Evolutionary conservation across 768 basidiomycete species (phyloP).

Genomic region (Phanerochaete carnosa): DNA sequence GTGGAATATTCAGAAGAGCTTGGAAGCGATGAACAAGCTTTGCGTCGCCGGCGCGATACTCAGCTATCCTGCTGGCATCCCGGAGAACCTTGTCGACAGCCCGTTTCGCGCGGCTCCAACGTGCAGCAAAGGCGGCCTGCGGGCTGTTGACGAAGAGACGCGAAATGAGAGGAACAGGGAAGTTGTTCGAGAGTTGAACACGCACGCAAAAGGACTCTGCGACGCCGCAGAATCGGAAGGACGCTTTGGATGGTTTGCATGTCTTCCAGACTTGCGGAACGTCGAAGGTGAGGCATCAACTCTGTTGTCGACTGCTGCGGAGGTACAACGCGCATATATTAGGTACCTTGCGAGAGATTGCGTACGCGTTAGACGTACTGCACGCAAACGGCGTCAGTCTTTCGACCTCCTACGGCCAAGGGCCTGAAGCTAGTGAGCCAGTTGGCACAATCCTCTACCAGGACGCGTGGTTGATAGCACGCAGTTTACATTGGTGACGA

Average conservation of each 20-base stretch:
- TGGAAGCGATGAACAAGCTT: slow-evolving; percentile 60
- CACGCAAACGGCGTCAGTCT: slow-evolving; percentile 63
- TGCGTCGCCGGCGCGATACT: slow-evolving; percentile 60
- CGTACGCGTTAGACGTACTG: slow-evolving; percentile 57
- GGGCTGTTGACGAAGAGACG: background rate
- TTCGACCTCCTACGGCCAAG: slow-evolving; percentile 64
- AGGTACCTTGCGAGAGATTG: slow-evolving; percentile 62
- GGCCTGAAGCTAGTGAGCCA: slow-evolving; percentile 47
- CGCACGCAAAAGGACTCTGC: slow-evolving; percentile 45
- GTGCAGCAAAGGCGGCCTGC: background rate
- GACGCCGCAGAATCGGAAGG: slow-evolving; percentile 29
- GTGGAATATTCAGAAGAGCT: slow-evolving; percentile 57
- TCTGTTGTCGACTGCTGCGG: background rate
- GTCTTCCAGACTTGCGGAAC: slow-evolving; percentile 59
- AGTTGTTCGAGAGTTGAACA: slow-evolving; percentile 42
- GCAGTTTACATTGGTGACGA: slow-evolving; percentile 67
- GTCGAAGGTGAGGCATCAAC: slow-evolving; percentile 42
- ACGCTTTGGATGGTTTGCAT: slow-evolving; percentile 71
- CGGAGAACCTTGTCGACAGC: slow-evolving; percentile 23
- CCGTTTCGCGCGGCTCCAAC: background rate
- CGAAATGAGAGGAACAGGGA: slow-evolving; percentile 17
- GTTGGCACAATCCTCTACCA: background rate
- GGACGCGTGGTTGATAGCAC: background rate
- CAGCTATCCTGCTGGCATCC: slow-evolving; percentile 59
- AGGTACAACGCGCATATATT: background rate